phyloP scores from a whole-genome alignment of 116 monocot genomes.

The Papilionanthe hybrid region DNA sequence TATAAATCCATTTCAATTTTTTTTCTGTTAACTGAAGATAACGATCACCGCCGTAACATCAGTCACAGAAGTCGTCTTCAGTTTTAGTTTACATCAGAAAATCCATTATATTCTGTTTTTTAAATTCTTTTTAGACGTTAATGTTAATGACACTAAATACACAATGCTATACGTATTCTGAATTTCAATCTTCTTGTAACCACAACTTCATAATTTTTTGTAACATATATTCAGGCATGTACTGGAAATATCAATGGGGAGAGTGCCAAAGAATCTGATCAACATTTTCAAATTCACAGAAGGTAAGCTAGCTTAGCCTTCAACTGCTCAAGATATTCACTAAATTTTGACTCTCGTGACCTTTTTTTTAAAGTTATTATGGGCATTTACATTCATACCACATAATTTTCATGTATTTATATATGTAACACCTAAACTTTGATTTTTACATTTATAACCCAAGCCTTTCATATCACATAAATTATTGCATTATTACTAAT shows the following conservation, averaged over 20 bases:
- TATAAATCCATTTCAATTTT: too few species aligned
- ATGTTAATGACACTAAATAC: background rate
- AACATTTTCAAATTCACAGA: background rate
- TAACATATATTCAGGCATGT: background rate
- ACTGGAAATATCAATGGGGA: background rate
- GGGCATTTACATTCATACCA: too few species aligned
- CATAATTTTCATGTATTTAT: too few species aligned
- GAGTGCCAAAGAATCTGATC: constrained; percentile 1
- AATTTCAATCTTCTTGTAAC: background rate
- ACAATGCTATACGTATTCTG: background rate
- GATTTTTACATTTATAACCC: too few species aligned
- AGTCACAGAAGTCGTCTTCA: background rate
- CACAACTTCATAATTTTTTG: background rate
- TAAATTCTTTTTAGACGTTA: background rate
- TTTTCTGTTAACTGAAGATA: too few species aligned
- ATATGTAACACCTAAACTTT: too few species aligned
- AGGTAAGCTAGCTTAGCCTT: background rate
- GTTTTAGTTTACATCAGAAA: background rate
- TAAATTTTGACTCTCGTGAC: background rate
- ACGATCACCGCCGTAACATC: background rate
- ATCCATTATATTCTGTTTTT: background rate
- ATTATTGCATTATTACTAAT: too few species aligned
- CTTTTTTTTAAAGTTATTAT: background rate
- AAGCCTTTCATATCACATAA: too few species aligned
- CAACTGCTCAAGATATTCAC: background rate